Conservation (phyloP, 1,284 basidiomycete species). For the Caloboletus inedulis region DNA sequence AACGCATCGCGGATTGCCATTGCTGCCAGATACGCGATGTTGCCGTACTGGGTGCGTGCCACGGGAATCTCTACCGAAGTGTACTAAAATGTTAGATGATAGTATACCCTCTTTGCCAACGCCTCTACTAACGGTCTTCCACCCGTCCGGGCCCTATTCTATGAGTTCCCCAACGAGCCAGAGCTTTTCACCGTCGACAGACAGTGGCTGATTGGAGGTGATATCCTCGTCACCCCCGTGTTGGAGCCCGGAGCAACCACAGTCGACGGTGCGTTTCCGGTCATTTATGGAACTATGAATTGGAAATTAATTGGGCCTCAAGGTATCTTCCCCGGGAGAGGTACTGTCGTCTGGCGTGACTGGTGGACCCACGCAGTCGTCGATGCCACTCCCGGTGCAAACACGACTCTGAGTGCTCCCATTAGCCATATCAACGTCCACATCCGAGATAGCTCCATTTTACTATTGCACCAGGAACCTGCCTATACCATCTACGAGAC, state of each 20-base stretch:
- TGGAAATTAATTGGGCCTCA: not conserved
- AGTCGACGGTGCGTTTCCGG: constrained; percentile 37
- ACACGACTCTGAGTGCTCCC: constrained; percentile 46
- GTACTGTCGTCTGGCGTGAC: constrained; percentile 66
- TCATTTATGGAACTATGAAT: not conserved
- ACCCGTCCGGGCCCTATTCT: constrained; percentile 70
- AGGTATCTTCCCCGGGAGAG: constrained; percentile 63
- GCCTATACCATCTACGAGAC: constrained; percentile 53
- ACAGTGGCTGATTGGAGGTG: constrained; percentile 70
- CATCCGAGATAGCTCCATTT: constrained; percentile 44
- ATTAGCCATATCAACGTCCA: constrained; percentile 72
- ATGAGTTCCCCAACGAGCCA: constrained; percentile 69
- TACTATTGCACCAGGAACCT: constrained; percentile 47
- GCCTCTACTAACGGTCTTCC: constrained; percentile 62
- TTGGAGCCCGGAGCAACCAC: constrained; percentile 54
- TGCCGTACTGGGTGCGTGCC: constrained; percentile 70
- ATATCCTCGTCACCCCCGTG: constrained; percentile 74
- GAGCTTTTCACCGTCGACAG: constrained; percentile 60
- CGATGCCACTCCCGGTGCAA: constrained; percentile 32
- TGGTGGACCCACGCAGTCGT: constrained; percentile 68
- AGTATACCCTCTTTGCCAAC: constrained; percentile 77
- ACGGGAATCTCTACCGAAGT: not conserved
- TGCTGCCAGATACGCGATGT: constrained; percentile 58
- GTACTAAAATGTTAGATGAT: constrained; percentile 26
- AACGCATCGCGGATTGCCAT: constrained; percentile 72